Base-by-base conservation (phyloP, 805 yeast genomes). In the Lipomyces chichibuensis region DNA sequence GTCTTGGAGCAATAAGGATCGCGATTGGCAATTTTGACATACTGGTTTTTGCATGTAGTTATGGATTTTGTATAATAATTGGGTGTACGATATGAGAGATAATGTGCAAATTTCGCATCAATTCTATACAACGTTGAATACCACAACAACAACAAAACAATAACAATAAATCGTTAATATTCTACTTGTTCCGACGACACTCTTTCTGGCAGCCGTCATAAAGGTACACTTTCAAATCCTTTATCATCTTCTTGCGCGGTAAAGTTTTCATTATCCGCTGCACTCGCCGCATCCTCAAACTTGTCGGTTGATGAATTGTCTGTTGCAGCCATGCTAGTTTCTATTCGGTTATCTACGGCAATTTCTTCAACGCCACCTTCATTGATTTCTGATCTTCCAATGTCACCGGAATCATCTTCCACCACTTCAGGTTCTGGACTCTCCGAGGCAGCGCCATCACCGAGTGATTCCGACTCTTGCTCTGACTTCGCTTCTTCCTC, bases 251-350 rank as follows among this genome's bases (percentile, higher is more conserved):
- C 43, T 4, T 35, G 54, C 32, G 20, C 32, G 17, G 54, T 17
- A 13, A 3, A 27, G 13, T 9, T 13, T n/a, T 56, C 63, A 43
- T 33, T 57, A 11, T 51, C 64, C 20, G 56, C 60, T 37, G 57
- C 52, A 13, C 63, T 61, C 56, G 37, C 56, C 17, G 65, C 64
- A 29, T 66, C 69, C 63, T 63, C 69, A 51, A 59, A 63, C 23
- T 62, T 27, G 52, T 61, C 65, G 17, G 54, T 57, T 23, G 68
- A 58, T 13, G 61, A 59, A 20, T 43, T 39, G 17, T 59, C 59
- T 2, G 64, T 13, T 33, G 32, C 29, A 25, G 29, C 25, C 23
- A 20, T 25, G 14, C 33, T 17, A 27, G 13, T 17, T 27, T 32
- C 62, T n/a, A 60, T 27, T 29, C 27, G 20, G 7, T 17, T 43